These are phyloP conservation scores for Jaltomata sinuosa DNA, from an alignment of 257 asterid genomes.

Conservation along the genomic window DNA sequence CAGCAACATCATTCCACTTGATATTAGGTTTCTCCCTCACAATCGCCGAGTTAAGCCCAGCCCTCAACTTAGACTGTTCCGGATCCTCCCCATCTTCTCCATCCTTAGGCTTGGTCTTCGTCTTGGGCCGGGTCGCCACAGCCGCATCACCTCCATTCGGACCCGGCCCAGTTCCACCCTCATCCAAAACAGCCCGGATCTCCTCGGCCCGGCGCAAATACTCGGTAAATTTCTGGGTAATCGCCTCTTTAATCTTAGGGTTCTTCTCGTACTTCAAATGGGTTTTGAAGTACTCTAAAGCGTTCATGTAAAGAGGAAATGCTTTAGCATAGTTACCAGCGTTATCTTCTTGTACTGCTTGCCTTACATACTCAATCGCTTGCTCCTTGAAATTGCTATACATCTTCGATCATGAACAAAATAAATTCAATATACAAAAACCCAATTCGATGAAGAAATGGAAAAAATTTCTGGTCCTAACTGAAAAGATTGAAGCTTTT, in stretches of 20 bases:
- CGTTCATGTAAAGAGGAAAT: constrained; percentile 91
- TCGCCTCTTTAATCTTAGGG: constrained; percentile 91
- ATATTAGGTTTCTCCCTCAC: constrained; percentile 90
- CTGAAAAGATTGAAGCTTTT: neutral
- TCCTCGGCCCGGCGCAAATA: constrained; percentile 97
- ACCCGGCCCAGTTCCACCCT: constrained; percentile 84
- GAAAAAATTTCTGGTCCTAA: neutral
- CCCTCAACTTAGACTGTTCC: constrained; percentile 74
- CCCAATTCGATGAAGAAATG: neutral
- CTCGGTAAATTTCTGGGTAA: constrained; percentile 89
- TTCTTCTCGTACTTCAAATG: constrained; percentile 95
- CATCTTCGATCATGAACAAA: constrained; percentile 22
- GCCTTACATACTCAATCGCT: constrained; percentile 88
- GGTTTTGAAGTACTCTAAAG: constrained; percentile 88
- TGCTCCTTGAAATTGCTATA: constrained; percentile 97
- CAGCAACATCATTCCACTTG: constrained; percentile 98
- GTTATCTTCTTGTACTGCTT: constrained; percentile 89
- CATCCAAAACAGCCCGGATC: constrained; percentile 84
- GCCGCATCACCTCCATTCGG: constrained; percentile 82
- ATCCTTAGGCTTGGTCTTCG: constrained; percentile 76
- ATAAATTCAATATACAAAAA: neutral
- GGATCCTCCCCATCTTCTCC: constrained; percentile 79
- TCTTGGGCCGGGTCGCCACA: constrained; percentile 72
- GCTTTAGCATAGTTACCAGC: constrained; percentile 93
- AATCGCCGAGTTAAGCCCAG: constrained; percentile 88